Base-by-base conservation (phyloP, 768 basidiomycete genomes). In the Pleurotus tuoliensis region DNA sequence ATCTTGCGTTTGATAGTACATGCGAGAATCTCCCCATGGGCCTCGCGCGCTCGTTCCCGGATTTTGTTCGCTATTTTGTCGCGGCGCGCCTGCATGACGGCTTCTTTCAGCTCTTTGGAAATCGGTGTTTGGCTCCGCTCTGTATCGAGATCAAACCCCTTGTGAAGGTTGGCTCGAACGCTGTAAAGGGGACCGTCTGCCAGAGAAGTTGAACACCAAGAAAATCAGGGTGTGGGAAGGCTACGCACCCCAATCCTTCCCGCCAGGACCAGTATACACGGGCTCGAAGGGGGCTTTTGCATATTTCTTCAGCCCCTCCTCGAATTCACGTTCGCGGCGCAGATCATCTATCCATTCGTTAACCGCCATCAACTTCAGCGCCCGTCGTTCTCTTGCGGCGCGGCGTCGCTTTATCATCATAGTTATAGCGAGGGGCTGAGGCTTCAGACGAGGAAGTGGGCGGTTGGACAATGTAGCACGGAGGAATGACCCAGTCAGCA, bases 381-480 rank as follows among this genome's bases (percentile, higher is more conserved):
- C 60, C 4, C 90, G 78, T 37, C 72, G 68, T 5, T 75, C 66
- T n/a, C 75, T 63, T 2, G 72, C 69, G 18, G 58, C 55, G 37
- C 69, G 68, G 2, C 82, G 73, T 24, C 73, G 71, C 7, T 71
- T 66, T 34, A 95, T 90, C 74, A 94, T 91, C 67, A 81, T 79
- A 1, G 81, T 77, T 45, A 94, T 80, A n/a, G 79, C 74, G 4
- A 71, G 62, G 0, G 95, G 94, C 59, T 96, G 92, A 0, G 90
- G 92, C 40, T 79, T 83, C 62, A 97, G 73, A 0, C 90, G 83
- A 0, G 92, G 92, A 12, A 97, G 78, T 1, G 92, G 90, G 0
- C 71, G 76, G 65, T 92, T 83, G 69, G 71, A 82, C 6, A 81
- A 51, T 0, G 86, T 77, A 0, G 92, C 80, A 9, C 82, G 83